A percentile compares a stretch with the other conserved stretches of the same genome.
Evolutionary conservation across 2,329 filamentous ascomycete species (phyloP).

Genomic region (Huntiella abstrusa): DNA sequence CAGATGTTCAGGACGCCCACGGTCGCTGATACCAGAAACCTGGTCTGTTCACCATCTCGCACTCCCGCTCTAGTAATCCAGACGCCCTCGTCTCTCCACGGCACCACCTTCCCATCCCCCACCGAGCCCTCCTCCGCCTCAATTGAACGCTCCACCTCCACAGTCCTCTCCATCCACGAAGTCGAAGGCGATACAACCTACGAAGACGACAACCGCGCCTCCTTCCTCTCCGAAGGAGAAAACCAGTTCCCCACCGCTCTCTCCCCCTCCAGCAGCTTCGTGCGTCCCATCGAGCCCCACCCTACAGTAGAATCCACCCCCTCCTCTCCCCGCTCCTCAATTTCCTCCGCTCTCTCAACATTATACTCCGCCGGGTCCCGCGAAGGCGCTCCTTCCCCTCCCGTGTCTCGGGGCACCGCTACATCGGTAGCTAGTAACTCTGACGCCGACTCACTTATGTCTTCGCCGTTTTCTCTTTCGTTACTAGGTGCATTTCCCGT

Average conservation of each 20-base stretch:
- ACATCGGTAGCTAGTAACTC: constrained; percentile 6
- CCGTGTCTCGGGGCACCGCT: neutral
- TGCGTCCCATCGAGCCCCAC: neutral
- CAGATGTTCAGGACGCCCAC: constrained; percentile 7
- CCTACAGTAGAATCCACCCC: neutral
- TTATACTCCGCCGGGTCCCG: constrained; percentile 35
- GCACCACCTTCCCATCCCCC: no score
- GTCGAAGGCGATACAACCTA: neutral
- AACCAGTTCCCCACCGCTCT: constrained; percentile 4
- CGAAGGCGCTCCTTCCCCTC: constrained; percentile 16
- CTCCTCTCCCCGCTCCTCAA: constrained; percentile 20
- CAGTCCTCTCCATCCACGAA: constrained; percentile 1
- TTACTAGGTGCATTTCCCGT: constrained; percentile 7
- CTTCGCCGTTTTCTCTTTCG: neutral
- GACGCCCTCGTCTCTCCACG: no score
- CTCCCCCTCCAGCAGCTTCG: constrained; percentile 8
- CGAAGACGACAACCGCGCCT: neutral
- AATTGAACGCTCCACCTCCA: neutral
- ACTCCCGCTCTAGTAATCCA: neutral
- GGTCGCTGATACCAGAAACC: constrained; percentile 1
- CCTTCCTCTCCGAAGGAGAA: constrained; percentile 2
- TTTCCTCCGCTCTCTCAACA: constrained; percentile 36
- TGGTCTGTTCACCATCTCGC: constrained; percentile 4
- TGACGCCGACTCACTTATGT: neutral
- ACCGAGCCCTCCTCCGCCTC: no score